Evolutionary conservation across 2,329 filamentous ascomycete genomes (phyloP), one percentile per base, ranked within the genome.

Genomic region (Epichloe sibirici): DNA sequence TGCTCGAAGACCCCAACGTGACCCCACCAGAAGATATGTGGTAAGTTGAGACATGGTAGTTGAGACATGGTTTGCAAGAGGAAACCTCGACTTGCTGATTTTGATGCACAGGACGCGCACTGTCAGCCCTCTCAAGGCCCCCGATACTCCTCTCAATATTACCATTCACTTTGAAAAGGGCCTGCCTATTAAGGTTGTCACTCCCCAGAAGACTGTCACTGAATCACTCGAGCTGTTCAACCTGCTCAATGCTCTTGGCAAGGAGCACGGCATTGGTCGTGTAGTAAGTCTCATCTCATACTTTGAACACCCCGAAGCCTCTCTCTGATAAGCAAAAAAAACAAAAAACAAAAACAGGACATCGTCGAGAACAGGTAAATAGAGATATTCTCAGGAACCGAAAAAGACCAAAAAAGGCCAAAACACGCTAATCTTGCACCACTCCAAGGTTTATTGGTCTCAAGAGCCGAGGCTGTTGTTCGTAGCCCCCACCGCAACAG

Each of bases 401-500:
- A 8, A 8, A 17, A 23, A 15, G 11, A 21, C 35, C 35, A 39
- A 7, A 5, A 23, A 17, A 39, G 17, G 46, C 23, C 21, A 48
- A 12, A 11, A n/a, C 4, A 48, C 17, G 46, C 46, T 48, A 28
- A 48, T 39, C 13, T 17, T 23, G 17, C 35, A 3, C n/a, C 46
- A 25, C 21, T 48, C 6, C 12, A 21, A 42, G 48, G 48, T 44
- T 49, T 12, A 48, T 48, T 9, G 46, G 46, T 48, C 37, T 48
- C 15, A 48, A 49, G 39, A 49, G 48, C 38, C 48, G 39, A 21
- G 48, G 48, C 15, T 49, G 48, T 15, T 48, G 46, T 48, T 39
- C 46, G 46, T 48, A 48, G 11, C 5, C 6, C 17, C n/a, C 11
- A 17, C 17, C 17, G 6, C 23, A 5, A 2, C n/a, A 11, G 13